Evolutionary conservation across 2,329 filamentous ascomycete genomes (phyloP).

Genomic region (Diaporthe ilicicola): DNA sequence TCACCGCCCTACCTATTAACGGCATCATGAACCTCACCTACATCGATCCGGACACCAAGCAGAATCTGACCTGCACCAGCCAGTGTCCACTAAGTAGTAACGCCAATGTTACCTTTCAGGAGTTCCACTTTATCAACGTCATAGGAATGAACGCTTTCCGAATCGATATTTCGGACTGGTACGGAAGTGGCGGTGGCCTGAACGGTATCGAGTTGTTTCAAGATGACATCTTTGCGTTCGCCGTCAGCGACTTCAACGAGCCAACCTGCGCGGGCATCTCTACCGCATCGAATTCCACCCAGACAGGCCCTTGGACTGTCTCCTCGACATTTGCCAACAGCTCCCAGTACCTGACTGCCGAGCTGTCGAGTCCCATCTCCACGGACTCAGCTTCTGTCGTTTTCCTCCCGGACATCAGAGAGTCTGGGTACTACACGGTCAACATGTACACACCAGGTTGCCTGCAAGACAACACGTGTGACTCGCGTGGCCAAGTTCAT

Average conservation of each 20-base stretch:
- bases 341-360: constrained; percentile 79
- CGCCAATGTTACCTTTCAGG: constrained; percentile 74
- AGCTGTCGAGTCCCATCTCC: constrained; percentile 64
- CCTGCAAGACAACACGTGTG: constrained; percentile 78
- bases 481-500: constrained; percentile 80
- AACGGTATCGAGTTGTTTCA: constrained; percentile 88
- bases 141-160: constrained; percentile 90
- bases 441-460: constrained; percentile 95
- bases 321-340: constrained; percentile 74
- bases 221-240: constrained; percentile 85
- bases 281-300: constrained; percentile 71
- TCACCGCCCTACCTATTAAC: constrained; percentile 83
- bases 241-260: constrained; percentile 88
- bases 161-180: constrained; percentile 87
- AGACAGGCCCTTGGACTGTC: constrained; percentile 78
- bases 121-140: constrained; percentile 88
- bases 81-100: constrained; percentile 85
- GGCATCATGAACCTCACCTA: constrained; percentile 98
- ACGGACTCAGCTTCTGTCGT: constrained; percentile 73
- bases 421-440: constrained; percentile 91
- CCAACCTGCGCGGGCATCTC: constrained; percentile 76
- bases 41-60: constrained; percentile 75
- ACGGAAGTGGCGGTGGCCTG: constrained; percentile 84
- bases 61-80: constrained; percentile 77
- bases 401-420: constrained; percentile 84